Percentiles rank a stretch among this genome's conserved stretches.
phyloP scores from a whole-genome alignment of 805 yeast species.

The Wickerhamiella hasegawae region DNA sequence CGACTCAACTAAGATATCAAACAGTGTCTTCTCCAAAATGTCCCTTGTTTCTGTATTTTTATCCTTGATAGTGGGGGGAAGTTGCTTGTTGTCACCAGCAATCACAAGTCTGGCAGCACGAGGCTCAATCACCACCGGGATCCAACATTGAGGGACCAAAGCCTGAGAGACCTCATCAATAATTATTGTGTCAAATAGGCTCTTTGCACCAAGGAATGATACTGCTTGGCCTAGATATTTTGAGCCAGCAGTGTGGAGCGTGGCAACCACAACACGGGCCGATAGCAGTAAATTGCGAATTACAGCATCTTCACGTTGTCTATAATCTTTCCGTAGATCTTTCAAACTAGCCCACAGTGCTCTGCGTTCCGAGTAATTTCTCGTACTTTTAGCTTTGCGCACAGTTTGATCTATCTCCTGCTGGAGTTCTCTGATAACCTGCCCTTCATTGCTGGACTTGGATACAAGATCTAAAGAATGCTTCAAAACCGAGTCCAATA shows the following conservation, averaged over 20 bases:
- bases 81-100: slow-evolving; percentile 87
- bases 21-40: slow-evolving; percentile 48
- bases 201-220: slow-evolving; percentile 11
- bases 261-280: slow-evolving; percentile 60
- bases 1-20: slow-evolving; percentile 53
- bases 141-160: slow-evolving; percentile 93
- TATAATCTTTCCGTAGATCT: slow-evolving; percentile 66
- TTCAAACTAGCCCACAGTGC: slow-evolving; percentile 32
- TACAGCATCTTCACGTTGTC: slow-evolving; percentile 47
- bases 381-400: slow-evolving; percentile 43
- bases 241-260: slow-evolving; percentile 79
- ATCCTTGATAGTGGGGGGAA: slow-evolving; percentile 74
- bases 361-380: slow-evolving; percentile 11
- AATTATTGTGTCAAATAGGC: slow-evolving; percentile 54
- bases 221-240: slow-evolving; percentile 45
- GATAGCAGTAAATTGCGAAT: slow-evolving; percentile 39
- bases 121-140: slow-evolving; percentile 59
- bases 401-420: slow-evolving; percentile 47
- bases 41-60: slow-evolving; percentile 28
- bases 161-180: slow-evolving; percentile 95
- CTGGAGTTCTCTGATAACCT: slow-evolving; percentile 49
- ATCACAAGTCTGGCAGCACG: slow-evolving; percentile 45
- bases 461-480: slow-evolving; percentile 68
- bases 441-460: slow-evolving; percentile 40
- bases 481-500: slow-evolving; percentile 40